Evolutionary conservation across 2,329 filamentous ascomycete genomes (phyloP).

Genomic region (Aspergillus felis): DNA sequence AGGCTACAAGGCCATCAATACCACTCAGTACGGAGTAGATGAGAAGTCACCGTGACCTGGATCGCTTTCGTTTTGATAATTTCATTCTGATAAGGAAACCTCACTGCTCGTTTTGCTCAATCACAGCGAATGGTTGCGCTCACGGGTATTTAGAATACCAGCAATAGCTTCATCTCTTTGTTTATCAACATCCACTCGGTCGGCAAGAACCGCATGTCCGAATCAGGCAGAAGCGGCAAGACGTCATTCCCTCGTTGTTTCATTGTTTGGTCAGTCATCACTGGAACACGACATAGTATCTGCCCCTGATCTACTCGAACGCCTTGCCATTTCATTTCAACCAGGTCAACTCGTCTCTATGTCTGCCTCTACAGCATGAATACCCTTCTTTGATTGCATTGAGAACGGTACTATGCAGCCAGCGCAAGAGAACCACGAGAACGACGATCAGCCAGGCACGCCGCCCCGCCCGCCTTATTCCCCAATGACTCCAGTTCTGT

Average conservation of each 20-base stretch:
- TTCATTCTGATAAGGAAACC: too few relatives aligned
- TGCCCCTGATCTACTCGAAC: not conserved
- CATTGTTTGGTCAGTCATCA: not conserved
- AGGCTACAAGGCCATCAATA: not conserved
- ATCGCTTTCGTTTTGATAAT: not conserved
- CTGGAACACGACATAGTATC: not conserved
- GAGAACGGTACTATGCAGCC: conserved; percentile 33
- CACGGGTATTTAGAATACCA: not conserved
- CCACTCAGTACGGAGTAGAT: not conserved
- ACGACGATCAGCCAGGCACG: conserved; percentile 30
- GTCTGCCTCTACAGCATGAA: not conserved
- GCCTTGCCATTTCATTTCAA: not conserved
- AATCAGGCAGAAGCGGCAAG: conserved; percentile 15
- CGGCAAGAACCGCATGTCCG: conserved; percentile 1
- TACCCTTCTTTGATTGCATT: not conserved
- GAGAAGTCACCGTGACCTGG: not conserved
- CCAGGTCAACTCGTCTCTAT: not conserved
- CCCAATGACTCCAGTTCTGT: conserved; percentile 44
- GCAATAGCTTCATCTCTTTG: not conserved
- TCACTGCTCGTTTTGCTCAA: not conserved
- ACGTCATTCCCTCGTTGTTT: conserved; percentile 10
- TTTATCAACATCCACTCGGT: not conserved
- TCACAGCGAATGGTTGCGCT: not conserved
- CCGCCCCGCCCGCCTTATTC: conserved; percentile 46
- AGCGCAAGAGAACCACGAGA: conserved; percentile 13